Evolutionary conservation across 352 stramenopile genomes (phyloP).

Genomic region (Nothophytophthora sp.): DNA sequence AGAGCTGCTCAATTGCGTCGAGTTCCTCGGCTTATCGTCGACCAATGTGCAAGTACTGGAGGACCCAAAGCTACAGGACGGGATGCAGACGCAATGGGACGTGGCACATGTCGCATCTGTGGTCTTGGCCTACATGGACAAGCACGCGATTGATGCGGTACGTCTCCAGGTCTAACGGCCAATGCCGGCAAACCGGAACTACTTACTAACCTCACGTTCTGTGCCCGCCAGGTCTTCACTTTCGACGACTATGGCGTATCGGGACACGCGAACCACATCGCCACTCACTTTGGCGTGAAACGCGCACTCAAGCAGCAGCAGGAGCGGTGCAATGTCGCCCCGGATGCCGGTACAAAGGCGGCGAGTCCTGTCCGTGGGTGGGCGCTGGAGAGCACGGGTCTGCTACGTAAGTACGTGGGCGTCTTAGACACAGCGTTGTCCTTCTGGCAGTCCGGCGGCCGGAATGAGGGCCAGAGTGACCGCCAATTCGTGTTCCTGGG

Average conservation of each 20-base stretch:
- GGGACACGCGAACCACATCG: conserved; percentile 94
- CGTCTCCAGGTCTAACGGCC: too few relatives aligned
- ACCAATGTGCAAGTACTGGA: conserved; percentile 70
- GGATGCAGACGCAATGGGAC: conserved; percentile 80
- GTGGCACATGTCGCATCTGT: conserved; percentile 58
- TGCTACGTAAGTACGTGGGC: conserved; percentile 90
- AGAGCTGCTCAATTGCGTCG: conserved; percentile 71
- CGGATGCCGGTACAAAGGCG: background rate
- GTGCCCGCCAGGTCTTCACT: conserved; percentile 84
- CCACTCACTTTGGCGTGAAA: conserved; percentile 61
- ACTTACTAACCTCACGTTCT: too few relatives aligned
- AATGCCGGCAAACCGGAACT: too few relatives aligned
- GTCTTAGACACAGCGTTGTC: conserved; percentile 70
- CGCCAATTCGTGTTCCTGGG: conserved; percentile 63
- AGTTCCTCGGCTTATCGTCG: conserved; percentile 51
- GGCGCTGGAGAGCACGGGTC: conserved; percentile 68
- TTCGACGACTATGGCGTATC: conserved; percentile 95
- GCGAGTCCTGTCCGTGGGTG: conserved; percentile 43
- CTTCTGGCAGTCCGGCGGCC: conserved; percentile 26
- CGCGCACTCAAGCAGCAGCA: conserved; percentile 44
- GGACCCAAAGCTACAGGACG: conserved; percentile 85
- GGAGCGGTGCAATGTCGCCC: conserved; percentile 28
- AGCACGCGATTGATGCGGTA: conserved; percentile 67
- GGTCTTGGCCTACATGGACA: conserved; percentile 57
- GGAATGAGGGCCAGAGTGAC: conserved; percentile 8